A percentile compares a stretch with the other conserved stretches of the same genome.
Evolutionary conservation across 2,329 filamentous ascomycete species (phyloP).

Genomic region (Blastomyces gilchristii): DNA sequence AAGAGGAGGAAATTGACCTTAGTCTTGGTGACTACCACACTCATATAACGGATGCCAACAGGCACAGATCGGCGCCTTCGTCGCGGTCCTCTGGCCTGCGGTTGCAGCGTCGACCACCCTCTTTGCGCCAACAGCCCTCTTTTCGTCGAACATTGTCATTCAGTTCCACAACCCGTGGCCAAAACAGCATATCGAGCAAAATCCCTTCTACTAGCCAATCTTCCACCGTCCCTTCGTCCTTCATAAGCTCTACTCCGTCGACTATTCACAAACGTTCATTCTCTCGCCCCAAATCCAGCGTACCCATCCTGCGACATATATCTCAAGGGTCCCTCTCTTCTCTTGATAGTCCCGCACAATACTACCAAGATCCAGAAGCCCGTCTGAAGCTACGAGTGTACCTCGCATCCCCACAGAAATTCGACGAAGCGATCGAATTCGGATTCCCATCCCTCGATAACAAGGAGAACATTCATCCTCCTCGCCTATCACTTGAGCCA

Average conservation of each 20-base stretch:
- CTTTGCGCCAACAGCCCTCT: conserved; percentile 7
- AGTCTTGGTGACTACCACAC: conserved; percentile 60
- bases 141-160: conserved; percentile 49
- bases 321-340: conserved; percentile 41
- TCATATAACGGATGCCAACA: conserved; percentile 46
- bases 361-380: conserved; percentile 86
- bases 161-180: conserved; percentile 53
- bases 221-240: conserved; percentile 22
- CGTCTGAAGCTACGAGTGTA: conserved; percentile 77
- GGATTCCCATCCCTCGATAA: conserved; percentile 58
- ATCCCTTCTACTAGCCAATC: conserved; percentile 36
- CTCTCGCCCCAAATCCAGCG: conserved; percentile 32
- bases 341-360: conserved; percentile 62
- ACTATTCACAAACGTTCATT: conserved; percentile 22
- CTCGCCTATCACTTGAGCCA: conserved; percentile 16
- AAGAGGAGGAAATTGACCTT: conserved; percentile 61
- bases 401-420: conserved; percentile 81
- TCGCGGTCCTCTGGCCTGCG: conserved; percentile 6
- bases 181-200: conserved; percentile 27
- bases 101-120: conserved; percentile 4
- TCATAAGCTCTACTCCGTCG: conserved; percentile 20
- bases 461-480: conserved; percentile 21
- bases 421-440: conserved; percentile 89
- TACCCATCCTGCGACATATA: conserved; percentile 48
- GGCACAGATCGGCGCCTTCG: conserved; percentile 33